Evolutionary conservation across 2,329 filamentous ascomycete species (phyloP), one percentile per base, ranked within the genome.

Genomic region (Aspergillus candidus): DNA sequence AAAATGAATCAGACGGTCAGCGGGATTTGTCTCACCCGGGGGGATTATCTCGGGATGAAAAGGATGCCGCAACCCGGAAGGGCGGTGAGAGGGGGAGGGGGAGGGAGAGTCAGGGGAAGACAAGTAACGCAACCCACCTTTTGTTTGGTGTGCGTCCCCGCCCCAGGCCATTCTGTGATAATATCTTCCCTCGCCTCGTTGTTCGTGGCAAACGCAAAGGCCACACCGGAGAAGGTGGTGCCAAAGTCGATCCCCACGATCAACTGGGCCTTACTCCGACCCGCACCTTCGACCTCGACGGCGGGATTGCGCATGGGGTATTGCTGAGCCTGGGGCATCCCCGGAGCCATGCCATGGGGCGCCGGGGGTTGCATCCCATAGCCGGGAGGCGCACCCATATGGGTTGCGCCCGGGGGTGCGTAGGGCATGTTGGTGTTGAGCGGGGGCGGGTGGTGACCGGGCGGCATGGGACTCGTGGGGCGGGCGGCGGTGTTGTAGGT

Each of bases 211-310:
- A 87, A 87, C 35, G 83, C 83, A 65, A 96, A 98, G 29, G 90
- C 90, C 51, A 97, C 91, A 65, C 93, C 93, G 3, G 93, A 97
- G 68, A 97, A 98, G 4, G 93, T 98, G 13, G 93, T 98, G 54
- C 93, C 93, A 76, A 98, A 98, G 71, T 98, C 93, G 65, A 98
- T 97, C 55, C 93, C 93, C 43, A 98, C 93, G 67, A 98, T 98
- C 60, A 98, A 76, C 74, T 97, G 93, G 41, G 93, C 87, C 75
- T 96, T 96, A 73, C 84, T 94, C 65, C 88, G 82, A 60, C 84
- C 88, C 58, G 83, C 87, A 47, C 87, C 90, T 59, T 95, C 88
- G 31, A 94, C 86, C 69, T 97, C 91, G 32, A 67, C 68, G 33
- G 62, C 60, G 44, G 65, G 58, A 47, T 64, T 63, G 27, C 58